Evolutionary conservation across 1,284 basidiomycete species (phyloP).

Genomic region (Crucibulum cyathiforme): DNA sequence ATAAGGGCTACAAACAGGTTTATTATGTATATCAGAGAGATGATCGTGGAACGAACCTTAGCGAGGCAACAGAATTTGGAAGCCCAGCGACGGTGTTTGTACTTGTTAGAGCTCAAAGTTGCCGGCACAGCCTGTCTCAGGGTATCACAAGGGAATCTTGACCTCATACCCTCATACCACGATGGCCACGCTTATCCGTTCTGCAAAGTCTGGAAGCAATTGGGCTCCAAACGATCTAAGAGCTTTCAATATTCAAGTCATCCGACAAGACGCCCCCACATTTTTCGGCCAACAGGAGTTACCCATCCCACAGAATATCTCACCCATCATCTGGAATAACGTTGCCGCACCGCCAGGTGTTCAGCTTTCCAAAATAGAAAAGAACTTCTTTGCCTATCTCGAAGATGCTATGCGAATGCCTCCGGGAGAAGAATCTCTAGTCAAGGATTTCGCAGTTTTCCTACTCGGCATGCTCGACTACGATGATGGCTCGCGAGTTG

Average conservation of each 20-base stretch:
- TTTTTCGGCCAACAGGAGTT: conserved; percentile 25
- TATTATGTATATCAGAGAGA: too few relatives aligned
- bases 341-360: background rate
- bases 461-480: conserved; percentile 33
- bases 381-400: background rate
- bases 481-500: conserved; percentile 17
- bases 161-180: background rate
- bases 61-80: too few relatives aligned
- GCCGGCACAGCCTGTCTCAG: too few relatives aligned
- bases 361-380: background rate
- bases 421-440: conserved; percentile 15
- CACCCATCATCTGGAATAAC: too few relatives aligned
- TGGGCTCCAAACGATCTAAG: conserved; percentile 32
- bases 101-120: too few relatives aligned
- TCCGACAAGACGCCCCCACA: conserved; percentile 11
- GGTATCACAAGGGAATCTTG: too few relatives aligned
- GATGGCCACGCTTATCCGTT: conserved; percentile 26
- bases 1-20: too few relatives aligned
- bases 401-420: background rate
- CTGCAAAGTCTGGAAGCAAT: conserved; percentile 29
- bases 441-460: conserved; percentile 32
- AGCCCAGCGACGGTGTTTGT: too few relatives aligned
- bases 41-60: too few relatives aligned
- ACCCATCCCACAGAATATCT: conserved; percentile 1
- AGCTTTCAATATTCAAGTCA: conserved; percentile 32